Conservation (phyloP, 257 asterid species). For the Solanum peruvianum region DNA sequence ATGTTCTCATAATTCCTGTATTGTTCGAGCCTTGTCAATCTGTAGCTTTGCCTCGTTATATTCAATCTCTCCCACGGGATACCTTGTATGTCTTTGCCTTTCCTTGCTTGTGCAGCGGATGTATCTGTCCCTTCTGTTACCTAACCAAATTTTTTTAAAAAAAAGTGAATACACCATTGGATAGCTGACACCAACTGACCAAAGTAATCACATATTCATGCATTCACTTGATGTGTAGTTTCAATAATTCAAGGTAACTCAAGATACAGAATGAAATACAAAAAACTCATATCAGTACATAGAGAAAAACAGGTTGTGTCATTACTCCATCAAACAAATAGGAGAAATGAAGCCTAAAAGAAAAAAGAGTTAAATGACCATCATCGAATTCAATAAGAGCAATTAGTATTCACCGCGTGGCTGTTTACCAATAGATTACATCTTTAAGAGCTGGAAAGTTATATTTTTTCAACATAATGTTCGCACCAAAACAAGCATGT, state of each 20-base stretch:
- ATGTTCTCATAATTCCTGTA: constrained; percentile 56
- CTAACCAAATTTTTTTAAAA: constrained; percentile 8
- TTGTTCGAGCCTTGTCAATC: constrained; percentile 58
- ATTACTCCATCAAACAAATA: neutral
- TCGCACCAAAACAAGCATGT: neutral
- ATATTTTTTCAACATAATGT: neutral
- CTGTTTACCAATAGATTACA: neutral
- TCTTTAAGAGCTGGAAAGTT: neutral
- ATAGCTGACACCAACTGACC: neutral
- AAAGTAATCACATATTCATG: neutral
- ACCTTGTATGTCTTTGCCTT: constrained; percentile 79
- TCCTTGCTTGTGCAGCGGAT: constrained; percentile 64
- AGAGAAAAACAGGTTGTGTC: neutral
- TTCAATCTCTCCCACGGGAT: constrained; percentile 68
- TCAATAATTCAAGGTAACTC: neutral
- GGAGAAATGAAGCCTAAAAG: neutral
- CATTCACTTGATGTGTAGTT: neutral
- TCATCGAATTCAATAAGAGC: neutral
- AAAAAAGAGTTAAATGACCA: neutral
- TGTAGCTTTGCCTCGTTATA: constrained; percentile 47
- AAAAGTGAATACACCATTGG: neutral
- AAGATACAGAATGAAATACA: neutral
- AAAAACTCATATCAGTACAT: neutral
- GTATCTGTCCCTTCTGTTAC: constrained; percentile 65
- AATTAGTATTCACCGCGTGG: neutral